Base-by-base conservation (phyloP, 176 grass and related monocot genomes). In the Musa troglodytarum region DNA sequence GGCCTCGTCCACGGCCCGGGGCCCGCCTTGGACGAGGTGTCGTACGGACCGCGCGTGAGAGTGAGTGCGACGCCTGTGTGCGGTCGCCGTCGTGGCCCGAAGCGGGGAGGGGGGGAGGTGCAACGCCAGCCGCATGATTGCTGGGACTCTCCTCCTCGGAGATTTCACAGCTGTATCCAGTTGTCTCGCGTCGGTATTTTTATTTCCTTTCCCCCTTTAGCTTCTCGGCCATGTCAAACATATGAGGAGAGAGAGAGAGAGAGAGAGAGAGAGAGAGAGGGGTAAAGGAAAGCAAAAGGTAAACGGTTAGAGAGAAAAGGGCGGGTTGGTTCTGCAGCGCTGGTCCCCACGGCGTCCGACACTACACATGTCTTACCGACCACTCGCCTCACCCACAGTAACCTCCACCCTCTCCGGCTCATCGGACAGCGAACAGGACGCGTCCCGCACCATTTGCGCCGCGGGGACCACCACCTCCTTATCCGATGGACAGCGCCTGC, bases 31-130 rank as follows among this genome's bases (percentile, higher is more conserved):
- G 34, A 43, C 3, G 34, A 43, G 4, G 34, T 43, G 34, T 43
- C 34, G 75, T 77, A 66, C 75, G 23, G 11, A n/a, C 11, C 2
- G 23, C 68, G 62, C 55, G 16, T 57, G 69, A 63, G 74, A 66
- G 83, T 24, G 77, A 54, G 51, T 26, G 72, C 72, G 51, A 17
- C 2, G 34, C 5, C 54, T 43, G 73, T 74, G 74, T 75, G 16
- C 34, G 67, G 67, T 69, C 67, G 67, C 68, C 19, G 17, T 70
- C 68, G 29, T 69, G 11, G 24, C n/a, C n/a, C 62, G n/a, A 10
- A 2, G 10, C 62, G 62, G 34, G 4, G 34, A 4, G 34, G 34
- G 4, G 34, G 34, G 34, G 34, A 43, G 34, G 34, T 43, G 34
- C 4, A 43, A 43, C 34, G 13, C 2, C 17, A 16, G 16, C 57